These are phyloP conservation scores for Alternaria conjuncta DNA, from an alignment of 2,329 filamentous ascomycete genomes.

Conservation along the genomic window DNA sequence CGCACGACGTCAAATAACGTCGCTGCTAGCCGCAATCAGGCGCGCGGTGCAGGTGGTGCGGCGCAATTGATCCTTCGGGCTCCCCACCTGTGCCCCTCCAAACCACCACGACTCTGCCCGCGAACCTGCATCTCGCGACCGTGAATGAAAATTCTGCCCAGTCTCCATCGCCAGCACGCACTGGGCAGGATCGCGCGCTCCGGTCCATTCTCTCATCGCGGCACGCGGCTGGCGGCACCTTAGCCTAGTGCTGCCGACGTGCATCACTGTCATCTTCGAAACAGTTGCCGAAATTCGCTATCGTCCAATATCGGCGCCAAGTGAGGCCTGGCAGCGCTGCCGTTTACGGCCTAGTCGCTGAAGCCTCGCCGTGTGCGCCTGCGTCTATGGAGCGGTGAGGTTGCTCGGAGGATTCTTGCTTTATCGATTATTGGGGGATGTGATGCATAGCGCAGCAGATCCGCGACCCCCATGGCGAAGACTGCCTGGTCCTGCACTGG, in stretches of 20 bases:
- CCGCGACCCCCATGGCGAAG: constrained; percentile 2
- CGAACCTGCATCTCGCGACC: constrained; percentile 8
- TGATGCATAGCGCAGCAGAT: constrained; percentile 14
- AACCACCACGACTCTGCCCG: constrained; percentile 2
- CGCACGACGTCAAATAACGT: constrained; percentile 19
- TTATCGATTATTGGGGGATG: constrained; percentile 10
- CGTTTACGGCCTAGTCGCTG: constrained; percentile 8
- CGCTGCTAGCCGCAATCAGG: constrained; percentile 22
- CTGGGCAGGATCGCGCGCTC: constrained; percentile 10
- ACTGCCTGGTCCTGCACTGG: not conserved
- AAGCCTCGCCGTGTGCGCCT: constrained; percentile 15
- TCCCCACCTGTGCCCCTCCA: constrained; percentile 12
- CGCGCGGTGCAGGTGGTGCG: constrained; percentile 16
- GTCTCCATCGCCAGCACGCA: constrained; percentile 4
- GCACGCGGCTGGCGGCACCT: constrained; percentile 31
- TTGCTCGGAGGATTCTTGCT: constrained; percentile 18
- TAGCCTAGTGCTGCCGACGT: constrained; percentile 29
- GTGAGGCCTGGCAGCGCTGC: not conserved
- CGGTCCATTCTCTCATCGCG: constrained; percentile 23
- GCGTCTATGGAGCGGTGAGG: constrained; percentile 21
- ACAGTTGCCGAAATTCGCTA: constrained; percentile 20
- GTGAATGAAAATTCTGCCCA: constrained; percentile 7
- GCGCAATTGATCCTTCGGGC: constrained; percentile 16
- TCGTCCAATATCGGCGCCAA: constrained; percentile 33
- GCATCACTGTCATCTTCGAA: constrained; percentile 18